Conservation (phyloP, 1,139 yeast genomes). For the Geotrichum bryndzae region DNA sequence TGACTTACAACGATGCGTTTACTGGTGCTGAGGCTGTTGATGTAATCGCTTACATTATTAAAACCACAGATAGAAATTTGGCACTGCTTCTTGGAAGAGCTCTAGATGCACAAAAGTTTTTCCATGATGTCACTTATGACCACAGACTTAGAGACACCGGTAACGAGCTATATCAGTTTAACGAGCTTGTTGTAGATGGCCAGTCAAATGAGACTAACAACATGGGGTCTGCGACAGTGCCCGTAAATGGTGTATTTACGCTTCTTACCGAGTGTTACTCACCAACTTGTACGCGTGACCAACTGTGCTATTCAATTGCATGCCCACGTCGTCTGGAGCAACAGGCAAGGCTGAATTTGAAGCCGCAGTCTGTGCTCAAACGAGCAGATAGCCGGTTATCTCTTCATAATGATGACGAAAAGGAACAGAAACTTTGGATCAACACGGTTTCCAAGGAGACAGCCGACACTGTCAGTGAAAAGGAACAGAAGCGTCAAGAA, state of each 20-base stretch:
- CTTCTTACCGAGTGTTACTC: constrained; percentile 91
- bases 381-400: constrained; percentile 79
- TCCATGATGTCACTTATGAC: constrained; percentile 93
- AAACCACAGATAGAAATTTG: constrained; percentile 86
- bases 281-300: constrained; percentile 88
- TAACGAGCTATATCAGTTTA: constrained; percentile 83
- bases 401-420: constrained; percentile 67
- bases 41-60: constrained; percentile 70
- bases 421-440: constrained; percentile 87
- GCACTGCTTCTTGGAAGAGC: constrained; percentile 88
- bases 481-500: constrained; percentile 89
- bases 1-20: constrained; percentile 89
- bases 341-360: constrained; percentile 84
- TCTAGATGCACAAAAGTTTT: constrained; percentile 86
- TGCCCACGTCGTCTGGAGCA: constrained; percentile 95
- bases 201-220: constrained; percentile 6
- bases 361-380: constrained; percentile 80
- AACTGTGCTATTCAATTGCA: constrained; percentile 89
- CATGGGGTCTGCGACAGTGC: constrained; percentile 17
- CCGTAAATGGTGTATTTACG: constrained; percentile 88
- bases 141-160: constrained; percentile 85
- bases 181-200: constrained; percentile 42
- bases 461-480: constrained; percentile 72
- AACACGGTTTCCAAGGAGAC: constrained; percentile 81
- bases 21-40: constrained; percentile 95